Base-by-base conservation (phyloP, 208 protist genomes). In the Wallacemonas sp. region DNA sequence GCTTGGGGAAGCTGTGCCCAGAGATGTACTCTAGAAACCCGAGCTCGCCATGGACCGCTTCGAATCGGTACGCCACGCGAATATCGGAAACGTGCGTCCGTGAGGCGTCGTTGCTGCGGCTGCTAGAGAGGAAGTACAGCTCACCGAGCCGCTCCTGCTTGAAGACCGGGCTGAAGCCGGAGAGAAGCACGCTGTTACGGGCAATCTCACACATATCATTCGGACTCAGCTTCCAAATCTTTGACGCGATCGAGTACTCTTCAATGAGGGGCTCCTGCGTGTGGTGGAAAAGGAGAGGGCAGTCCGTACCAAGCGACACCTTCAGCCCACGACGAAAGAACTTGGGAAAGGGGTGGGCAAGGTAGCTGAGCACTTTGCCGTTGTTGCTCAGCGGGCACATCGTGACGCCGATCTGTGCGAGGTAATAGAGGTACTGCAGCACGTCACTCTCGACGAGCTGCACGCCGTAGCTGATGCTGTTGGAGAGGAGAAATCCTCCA, bases 361-460 rank as follows among this genome's bases (percentile, higher is more conserved):
- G 70, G 73, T 99, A 99, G 24, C 90, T 79, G 24, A 99, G 75
- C 44, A 99, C 99, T 34, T 99, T 94, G n/a, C 92, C 90, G 87
- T 99, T 99, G 81, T 99, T 99, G 83, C 93, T 98, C 19, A 99
- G 79, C 39, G 99, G 99, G 61, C 96, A 98, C 68, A 99, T 73
- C 4, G 97, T 96, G 17, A 99, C 83, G 15, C 97, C 97, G 44
- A 99, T 93, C 70, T 99, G 98, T n/a, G 83, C 82, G 11, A 99
- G 82, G 79, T 99, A 99, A 72, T 97, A 99, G 30, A 99, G 89
- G 79, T 99, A 99, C 86, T 99, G 92, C 53, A 99, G 70, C 24
- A 90, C 79, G 5, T 95, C 86, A 21, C 85, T 76, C 26, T 97
- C 85, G 47, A 84, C 79, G 19, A 99, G 91, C 21, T 88, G 91